Evolutionary conservation across 768 basidiomycete genomes (phyloP), one percentile per base, ranked within the genome.

Genomic region (Thelephora ganbajun): DNA sequence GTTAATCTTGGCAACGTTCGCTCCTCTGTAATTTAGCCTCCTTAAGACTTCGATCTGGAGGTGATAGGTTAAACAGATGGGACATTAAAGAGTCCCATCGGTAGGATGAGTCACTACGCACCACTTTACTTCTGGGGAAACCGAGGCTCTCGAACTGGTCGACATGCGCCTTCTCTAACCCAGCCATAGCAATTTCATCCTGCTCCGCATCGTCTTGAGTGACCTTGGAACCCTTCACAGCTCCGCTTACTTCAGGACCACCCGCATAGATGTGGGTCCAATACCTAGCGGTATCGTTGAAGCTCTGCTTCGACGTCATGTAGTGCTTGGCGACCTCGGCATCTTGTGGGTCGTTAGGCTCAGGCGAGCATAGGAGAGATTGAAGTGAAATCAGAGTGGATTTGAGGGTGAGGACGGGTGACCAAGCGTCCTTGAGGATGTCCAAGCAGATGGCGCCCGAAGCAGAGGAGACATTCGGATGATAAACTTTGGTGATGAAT

Each of bases 321-420:
- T 87, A 98, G 59, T 96, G 94, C 62, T 96, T 97, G 11, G 93
- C 93, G 11, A 98, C 93, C 66, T 98, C 92, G 0, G 93, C 94
- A 59, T 98, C 94, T 66, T 97, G 93, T 0, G 93, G 94, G 59
- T 97, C 94, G 53, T 85, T 87, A 6, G 94, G 93, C 60, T 96
- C 91, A 0, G 94, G 94, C 7, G 83, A 85, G 63, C 91, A 94
- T 14, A 98, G 71, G 19, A 97, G 72, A 35, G 86, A 89, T 62
- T 97, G 94, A 12, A 98, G 74, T 2, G 90, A 93, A 61, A 98
- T 93, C 57, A 98, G 68, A 1, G 94, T 97, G 37, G 89, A 91
- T 63, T 96, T 97, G 60, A 98, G 81, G 1, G 93, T 96, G 49
- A 96, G 76, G 30, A 97, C 91, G 41, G 92, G 89, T 6, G 83